Evolutionary conservation across 2,329 filamentous ascomycete genomes (phyloP), one percentile per base, ranked within the genome.

Genomic region (Decorospora gaudefroyi): DNA sequence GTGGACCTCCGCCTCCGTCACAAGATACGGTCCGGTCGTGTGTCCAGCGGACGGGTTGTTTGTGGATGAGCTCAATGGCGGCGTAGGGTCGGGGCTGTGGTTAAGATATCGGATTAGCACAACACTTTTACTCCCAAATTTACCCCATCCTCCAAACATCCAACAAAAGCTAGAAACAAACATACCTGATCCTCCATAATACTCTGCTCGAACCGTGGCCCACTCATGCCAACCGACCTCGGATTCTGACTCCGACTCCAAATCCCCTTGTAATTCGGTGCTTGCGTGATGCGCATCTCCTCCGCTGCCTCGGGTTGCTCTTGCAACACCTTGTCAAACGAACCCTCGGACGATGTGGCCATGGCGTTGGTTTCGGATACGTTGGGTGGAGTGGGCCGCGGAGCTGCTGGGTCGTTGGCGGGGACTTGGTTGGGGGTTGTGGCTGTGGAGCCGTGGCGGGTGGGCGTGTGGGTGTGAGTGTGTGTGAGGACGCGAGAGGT

Each of bases 121-220:
- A 49, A 41, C 49, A 25, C 8, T 36, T 25, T 38, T 16, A 13
- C 22, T 15, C 31, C 28, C 42, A 30, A 32, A 36, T 30, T 21
- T 36, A 19, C 11, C 11, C 4, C 2, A n/a, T 15, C 16, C 33
- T 2, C 10, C 8, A 6, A 12, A 5, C 6, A 11, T 23, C 16
- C 7, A n/a, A 12, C 2, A 8, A 5, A 4, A 25, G 6, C 16
- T 3, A 7, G 15, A 23, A 12, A 13, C 8, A 15, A 2, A 67
- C 83, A 59, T 78, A 96, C 92, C 88, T 99, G 93, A 58, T 86
- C 76, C 61, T 86, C 83, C 75, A 97, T 92, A 65, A 95, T 89
- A 22, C 90, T 97, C 83, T 97, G 92, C 79, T 99, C 93, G 67
- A 99, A 99, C 61, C 92, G 80, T 55, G 93, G 93, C 28, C 93